phyloP scores from a whole-genome alignment of 1,284 basidiomycete genomes.

The Microbotryomycetes sp. region DNA sequence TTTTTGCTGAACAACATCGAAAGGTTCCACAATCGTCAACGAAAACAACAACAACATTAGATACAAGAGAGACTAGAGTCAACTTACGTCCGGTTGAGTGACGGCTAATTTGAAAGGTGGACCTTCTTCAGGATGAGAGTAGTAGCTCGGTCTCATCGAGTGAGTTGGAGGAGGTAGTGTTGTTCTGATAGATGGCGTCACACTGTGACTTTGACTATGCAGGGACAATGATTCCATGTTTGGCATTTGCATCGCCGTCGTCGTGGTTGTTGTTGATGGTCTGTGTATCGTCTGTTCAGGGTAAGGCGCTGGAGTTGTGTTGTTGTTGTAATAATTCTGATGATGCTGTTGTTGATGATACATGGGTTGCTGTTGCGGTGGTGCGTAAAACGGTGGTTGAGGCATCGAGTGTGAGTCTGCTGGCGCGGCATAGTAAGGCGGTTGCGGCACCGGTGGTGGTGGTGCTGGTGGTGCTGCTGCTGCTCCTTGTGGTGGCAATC shows the following conservation, averaged over 20 bases:
- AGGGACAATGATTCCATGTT: not conserved
- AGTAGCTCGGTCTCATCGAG: constrained; percentile 16
- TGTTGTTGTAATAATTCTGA: not conserved
- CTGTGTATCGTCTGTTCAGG: too few relatives aligned
- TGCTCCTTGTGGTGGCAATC: not conserved
- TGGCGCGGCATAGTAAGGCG: not conserved
- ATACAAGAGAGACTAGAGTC: not conserved
- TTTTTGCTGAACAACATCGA: constrained; percentile 15
- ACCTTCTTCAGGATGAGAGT: constrained; percentile 25
- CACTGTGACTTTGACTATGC: not conserved
- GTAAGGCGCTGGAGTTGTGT: too few relatives aligned
- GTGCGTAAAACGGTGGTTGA: constrained; percentile 14
- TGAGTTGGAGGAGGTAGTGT: not conserved
- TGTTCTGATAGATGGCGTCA: not conserved
- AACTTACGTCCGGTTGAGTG: constrained; percentile 22
- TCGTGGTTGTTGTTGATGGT: not conserved
- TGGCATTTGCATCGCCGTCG: not conserved
- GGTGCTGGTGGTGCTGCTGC: not conserved
- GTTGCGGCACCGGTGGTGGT: not conserved
- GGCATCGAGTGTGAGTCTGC: not conserved
- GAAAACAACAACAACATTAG: not conserved
- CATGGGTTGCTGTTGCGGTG: not conserved
- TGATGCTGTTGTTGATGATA: not conserved
- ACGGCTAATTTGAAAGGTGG: constrained; percentile 31
- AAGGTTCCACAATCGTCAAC: not conserved